Evolutionary conservation across 106 monocot genomes (phyloP).

Genomic region (Dendrobium chrysotoxum): DNA sequence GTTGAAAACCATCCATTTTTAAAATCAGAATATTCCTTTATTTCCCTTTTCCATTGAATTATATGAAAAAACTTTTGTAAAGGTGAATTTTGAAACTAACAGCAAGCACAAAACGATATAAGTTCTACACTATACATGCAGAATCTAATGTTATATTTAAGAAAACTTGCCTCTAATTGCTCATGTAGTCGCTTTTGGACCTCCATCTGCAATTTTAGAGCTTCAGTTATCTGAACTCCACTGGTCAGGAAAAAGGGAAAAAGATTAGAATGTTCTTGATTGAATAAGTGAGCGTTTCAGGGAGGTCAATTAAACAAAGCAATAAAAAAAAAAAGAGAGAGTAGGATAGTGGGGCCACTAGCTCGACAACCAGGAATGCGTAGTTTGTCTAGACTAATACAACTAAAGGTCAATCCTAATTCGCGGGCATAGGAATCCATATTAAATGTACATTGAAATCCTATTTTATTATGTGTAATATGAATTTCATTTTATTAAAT

Average conservation of each 20-base stretch:
- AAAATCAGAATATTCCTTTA: not conserved
- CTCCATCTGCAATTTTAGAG: slow-evolving; percentile 33
- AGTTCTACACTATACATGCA: not conserved
- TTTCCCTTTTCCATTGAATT: not conserved
- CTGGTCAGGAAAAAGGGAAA: slow-evolving; percentile 5
- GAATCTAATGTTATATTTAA: not conserved
- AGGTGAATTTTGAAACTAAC: not conserved
- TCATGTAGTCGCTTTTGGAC: slow-evolving; percentile 26
- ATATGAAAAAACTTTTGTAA: not conserved
- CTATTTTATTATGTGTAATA: too few species aligned
- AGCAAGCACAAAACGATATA: not conserved
- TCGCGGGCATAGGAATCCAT: too few species aligned
- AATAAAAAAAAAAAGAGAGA: not conserved
- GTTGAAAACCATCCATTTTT: not conserved
- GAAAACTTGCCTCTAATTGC: slow-evolving; percentile 22
- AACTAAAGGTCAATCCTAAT: too few species aligned
- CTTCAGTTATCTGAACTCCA: slow-evolving; percentile 30
- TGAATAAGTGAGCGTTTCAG: not conserved
- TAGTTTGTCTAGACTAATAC: too few species aligned
- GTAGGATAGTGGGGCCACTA: not conserved
- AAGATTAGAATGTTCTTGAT: slow-evolving; percentile 4
- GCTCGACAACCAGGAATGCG: too few species aligned
- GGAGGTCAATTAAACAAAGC: not conserved
- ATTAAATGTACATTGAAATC: too few species aligned
- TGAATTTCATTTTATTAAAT: too few species aligned